Conservation (phyloP, 1,284 basidiomycete genomes). For the Apiotrichum porosum region DNA sequence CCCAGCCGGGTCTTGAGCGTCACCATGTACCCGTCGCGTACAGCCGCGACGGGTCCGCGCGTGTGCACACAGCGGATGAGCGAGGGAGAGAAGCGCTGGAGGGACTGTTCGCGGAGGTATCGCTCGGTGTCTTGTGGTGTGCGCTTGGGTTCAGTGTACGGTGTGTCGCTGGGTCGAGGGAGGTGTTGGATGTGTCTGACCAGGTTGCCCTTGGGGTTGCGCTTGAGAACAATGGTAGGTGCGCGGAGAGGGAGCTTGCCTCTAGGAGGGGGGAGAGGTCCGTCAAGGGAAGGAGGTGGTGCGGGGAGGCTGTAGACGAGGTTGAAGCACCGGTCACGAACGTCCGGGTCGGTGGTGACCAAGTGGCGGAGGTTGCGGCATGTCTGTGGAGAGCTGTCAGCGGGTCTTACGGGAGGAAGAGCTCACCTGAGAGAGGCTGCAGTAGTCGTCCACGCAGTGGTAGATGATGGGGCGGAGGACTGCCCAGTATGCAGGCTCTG, state of each 20-base stretch:
- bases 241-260: too few species aligned
- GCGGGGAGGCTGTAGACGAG: background rate
- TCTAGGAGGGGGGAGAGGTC: too few species aligned
- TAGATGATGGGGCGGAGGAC: background rate
- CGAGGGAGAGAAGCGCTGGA: background rate
- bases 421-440: background rate
- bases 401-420: too few species aligned
- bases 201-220: too few species aligned
- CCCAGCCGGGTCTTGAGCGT: background rate
- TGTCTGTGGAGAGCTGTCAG: background rate
- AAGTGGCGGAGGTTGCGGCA: conserved; percentile 1
- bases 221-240: too few species aligned
- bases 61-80: conserved; percentile 4
- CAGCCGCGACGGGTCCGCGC: background rate
- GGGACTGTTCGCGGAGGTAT: conserved; percentile 5
- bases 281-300: background rate
- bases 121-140: background rate
- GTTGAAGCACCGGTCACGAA: background rate
- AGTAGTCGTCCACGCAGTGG: background rate
- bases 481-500: background rate
- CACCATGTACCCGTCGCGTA: conserved; percentile 7
- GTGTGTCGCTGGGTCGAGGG: too few species aligned
- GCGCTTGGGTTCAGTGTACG: too few species aligned
- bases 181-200: too few species aligned
- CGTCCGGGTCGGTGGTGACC: background rate